phyloP scores from a whole-genome alignment of 1,139 yeast genomes.

The Suhomyces wounanorum region DNA sequence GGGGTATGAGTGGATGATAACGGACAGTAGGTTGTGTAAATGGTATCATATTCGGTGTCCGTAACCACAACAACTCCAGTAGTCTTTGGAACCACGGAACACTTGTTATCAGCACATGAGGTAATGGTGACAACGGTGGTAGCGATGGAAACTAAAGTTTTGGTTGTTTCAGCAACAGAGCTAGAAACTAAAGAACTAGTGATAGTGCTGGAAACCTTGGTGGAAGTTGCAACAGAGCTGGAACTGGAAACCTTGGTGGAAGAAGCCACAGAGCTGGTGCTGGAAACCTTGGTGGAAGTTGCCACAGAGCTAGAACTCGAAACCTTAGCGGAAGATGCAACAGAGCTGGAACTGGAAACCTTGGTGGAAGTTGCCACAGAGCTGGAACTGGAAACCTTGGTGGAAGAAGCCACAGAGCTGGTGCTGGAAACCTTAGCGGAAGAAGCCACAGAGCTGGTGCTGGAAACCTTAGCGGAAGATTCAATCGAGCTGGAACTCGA shows the following conservation, averaged over 20 bases:
- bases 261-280: constrained; percentile 9
- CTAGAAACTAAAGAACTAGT: constrained; percentile 22
- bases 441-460: constrained; percentile 13
- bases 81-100: constrained; percentile 23
- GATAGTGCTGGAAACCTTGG: constrained; percentile 11
- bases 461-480: background rate
- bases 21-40: constrained; percentile 36
- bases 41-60: constrained; percentile 16
- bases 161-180: constrained; percentile 14
- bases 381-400: constrained; percentile 9
- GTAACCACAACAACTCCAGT: constrained; percentile 15
- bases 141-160: background rate
- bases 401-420: constrained; percentile 13
- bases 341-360: constrained; percentile 11
- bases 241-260: constrained; percentile 15
- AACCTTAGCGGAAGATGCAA: constrained; percentile 18
- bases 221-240: constrained; percentile 2
- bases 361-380: constrained; percentile 7
- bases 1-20: constrained; percentile 7
- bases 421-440: background rate
- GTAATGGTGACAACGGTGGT: constrained; percentile 28
- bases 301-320: constrained; percentile 20
- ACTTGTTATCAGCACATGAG: constrained; percentile 22
- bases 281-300: constrained; percentile 19
- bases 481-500: constrained; percentile 11